Base-by-base conservation (phyloP, 805 yeast genomes). In the Yarrowia bubula region DNA sequence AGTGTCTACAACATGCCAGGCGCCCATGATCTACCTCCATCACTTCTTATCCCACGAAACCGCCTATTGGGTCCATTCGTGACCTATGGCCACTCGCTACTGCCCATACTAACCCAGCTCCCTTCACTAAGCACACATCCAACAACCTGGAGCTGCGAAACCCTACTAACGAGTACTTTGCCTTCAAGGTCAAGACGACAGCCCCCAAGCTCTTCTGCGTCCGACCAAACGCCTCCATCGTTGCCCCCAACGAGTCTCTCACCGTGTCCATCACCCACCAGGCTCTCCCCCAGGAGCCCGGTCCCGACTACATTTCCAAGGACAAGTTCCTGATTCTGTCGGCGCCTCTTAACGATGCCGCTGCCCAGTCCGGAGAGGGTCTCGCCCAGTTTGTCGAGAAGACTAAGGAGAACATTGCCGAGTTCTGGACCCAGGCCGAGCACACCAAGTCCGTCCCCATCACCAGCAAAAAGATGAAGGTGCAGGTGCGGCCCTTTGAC, bases 141-240 rank as follows among this genome's bases (percentile, higher is more conserved):
- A 88, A 86, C 74, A 77, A 80, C 65, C 79, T 86, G 71, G 75
- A 78, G 50, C 81, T 86, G 69, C 68, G 42, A 37, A 88, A 89
- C 75, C 87, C 86, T 71, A 79, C 87, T 44, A 76, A 84, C 14
- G 80, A 80, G 64, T 78, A 85, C 37, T 81, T 86, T 50, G 97
- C 97, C 35, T 95, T 91, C 82, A 95, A 95, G 80, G 98, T 95
- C 74, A 95, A 93, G 79, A 93, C 99, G 51, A 95, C 99, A 7
- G 98, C 98, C 9, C 99, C 99, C 67, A 92, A 90, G 76, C 81
- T 90, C 76, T 83, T 92, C 81, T 90, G 97, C 76, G 98, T 95
- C 62, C 88, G 97, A 78, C 99, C 99, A 68, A 95, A 92, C 76
- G 93, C 98, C 67, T 85, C 95, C 14, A 76, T 88, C 39, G 80